Evolutionary conservation across 768 basidiomycete species (phyloP).

Genomic region (Melanogaster broomeanus): DNA sequence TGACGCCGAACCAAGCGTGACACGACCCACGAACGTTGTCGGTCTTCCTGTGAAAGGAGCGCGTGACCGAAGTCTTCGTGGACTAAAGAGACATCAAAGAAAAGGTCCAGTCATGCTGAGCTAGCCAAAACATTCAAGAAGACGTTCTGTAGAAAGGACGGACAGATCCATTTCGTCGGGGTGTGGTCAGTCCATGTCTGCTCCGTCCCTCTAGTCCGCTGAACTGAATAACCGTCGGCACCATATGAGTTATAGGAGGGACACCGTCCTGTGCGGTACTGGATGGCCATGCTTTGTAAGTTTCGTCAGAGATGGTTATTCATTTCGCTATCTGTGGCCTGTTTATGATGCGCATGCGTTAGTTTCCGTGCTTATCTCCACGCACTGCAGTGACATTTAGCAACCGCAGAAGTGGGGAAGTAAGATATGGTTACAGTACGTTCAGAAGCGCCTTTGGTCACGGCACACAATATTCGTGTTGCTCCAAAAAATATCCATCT

Average conservation of each 20-base stretch:
- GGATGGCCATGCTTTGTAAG: slow-evolving; percentile 9
- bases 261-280: neutral
- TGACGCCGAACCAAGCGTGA: slow-evolving; percentile 12
- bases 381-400: too few relatives aligned
- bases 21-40: slow-evolving; percentile 12
- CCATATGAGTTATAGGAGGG: slow-evolving; percentile 15
- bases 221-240: neutral
- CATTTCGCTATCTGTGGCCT: too few relatives aligned
- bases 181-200: slow-evolving; percentile 37
- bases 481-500: too few relatives aligned
- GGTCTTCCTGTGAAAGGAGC: slow-evolving; percentile 2
- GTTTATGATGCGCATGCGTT: too few relatives aligned
- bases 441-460: too few relatives aligned
- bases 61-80: neutral
- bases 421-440: too few relatives aligned
- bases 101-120: slow-evolving; percentile 17
- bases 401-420: too few relatives aligned
- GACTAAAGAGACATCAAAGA: slow-evolving; percentile 2
- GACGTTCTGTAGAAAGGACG: slow-evolving; percentile 36
- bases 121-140: slow-evolving; percentile 32
- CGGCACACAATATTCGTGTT: too few relatives aligned
- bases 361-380: too few relatives aligned
- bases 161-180: slow-evolving; percentile 46
- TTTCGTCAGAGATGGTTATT: too few relatives aligned
- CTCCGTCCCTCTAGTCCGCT: neutral